Evolutionary conservation across 1,284 basidiomycete genomes (phyloP).

Genomic region (Ceratobasidium papillatum): DNA sequence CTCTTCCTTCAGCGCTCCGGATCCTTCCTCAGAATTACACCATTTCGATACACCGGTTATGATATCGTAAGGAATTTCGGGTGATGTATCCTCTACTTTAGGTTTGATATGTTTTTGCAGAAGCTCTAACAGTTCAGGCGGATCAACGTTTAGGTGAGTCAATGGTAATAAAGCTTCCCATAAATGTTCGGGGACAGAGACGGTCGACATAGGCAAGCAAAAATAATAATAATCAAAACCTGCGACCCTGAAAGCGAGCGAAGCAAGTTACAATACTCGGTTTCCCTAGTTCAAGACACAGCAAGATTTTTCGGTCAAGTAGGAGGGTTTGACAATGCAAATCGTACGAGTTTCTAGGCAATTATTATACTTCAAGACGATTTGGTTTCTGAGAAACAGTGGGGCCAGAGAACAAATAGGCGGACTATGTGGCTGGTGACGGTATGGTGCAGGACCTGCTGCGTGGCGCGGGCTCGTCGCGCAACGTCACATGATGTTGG

Average conservation of each 20-base stretch:
- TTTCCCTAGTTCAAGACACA: too few relatives aligned
- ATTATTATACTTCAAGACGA: too few relatives aligned
- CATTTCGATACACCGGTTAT: slow-evolving; percentile 71
- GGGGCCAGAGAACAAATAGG: neutral
- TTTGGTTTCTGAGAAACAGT: too few relatives aligned
- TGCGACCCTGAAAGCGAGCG: neutral
- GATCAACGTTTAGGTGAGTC: slow-evolving; percentile 1
- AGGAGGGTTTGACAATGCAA: too few relatives aligned
- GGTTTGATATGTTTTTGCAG: slow-evolving; percentile 40
- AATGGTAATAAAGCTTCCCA: slow-evolving; percentile 23
- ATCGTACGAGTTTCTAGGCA: too few relatives aligned
- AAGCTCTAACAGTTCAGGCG: slow-evolving; percentile 1
- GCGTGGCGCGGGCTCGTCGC: neutral
- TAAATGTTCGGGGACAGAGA: slow-evolving; percentile 26
- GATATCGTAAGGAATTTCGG: slow-evolving; percentile 66
- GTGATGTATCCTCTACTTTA: slow-evolving; percentile 48
- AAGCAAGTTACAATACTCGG: neutral
- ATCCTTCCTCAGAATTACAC: slow-evolving; percentile 64
- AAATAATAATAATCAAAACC: neutral
- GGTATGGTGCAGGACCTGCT: neutral
- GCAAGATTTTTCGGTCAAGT: neutral
- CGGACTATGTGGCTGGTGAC: neutral
- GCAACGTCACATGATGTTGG: neutral
- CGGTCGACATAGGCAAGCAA: slow-evolving; percentile 13
- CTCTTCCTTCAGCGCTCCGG: slow-evolving; percentile 56